Conservation (phyloP, 2,329 filamentous ascomycete species). For the Ophiocordyceps camponoti-leonardi region DNA sequence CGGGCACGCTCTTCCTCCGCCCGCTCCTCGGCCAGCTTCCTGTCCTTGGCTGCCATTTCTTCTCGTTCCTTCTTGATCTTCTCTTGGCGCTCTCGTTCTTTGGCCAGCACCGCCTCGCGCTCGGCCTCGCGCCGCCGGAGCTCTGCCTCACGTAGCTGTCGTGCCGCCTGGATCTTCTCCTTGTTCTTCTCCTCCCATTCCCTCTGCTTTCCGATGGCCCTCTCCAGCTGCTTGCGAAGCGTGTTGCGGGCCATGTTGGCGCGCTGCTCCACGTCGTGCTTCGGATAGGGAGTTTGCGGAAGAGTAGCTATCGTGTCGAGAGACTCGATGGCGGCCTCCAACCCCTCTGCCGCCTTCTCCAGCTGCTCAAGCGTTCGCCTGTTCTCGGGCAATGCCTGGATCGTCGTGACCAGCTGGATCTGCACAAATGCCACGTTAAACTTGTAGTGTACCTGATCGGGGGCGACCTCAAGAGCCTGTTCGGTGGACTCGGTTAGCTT, state of each 20-base stretch:
- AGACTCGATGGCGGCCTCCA: slow-evolving; percentile 70
- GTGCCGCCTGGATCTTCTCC: slow-evolving; percentile 66
- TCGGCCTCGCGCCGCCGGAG: slow-evolving; percentile 62
- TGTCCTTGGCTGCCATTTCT: slow-evolving; percentile 60
- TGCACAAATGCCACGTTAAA: slow-evolving; percentile 98
- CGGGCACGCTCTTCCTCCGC: slow-evolving; percentile 16
- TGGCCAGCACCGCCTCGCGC: slow-evolving; percentile 47
- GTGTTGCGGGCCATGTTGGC: slow-evolving; percentile 97
- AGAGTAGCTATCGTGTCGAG: slow-evolving; percentile 46
- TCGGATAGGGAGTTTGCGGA: slow-evolving; percentile 67
- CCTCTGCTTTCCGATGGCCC: slow-evolving; percentile 65
- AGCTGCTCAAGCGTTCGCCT: slow-evolving; percentile 68
- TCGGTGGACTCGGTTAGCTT: background rate
- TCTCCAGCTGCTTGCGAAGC: slow-evolving; percentile 78
- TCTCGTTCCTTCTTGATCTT: slow-evolving; percentile 78
- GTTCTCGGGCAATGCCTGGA: slow-evolving; percentile 57
- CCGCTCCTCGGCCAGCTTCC: slow-evolving; percentile 51
- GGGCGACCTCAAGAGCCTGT: slow-evolving; percentile 58
- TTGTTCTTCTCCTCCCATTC: slow-evolving; percentile 92
- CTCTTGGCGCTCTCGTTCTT: slow-evolving; percentile 55
- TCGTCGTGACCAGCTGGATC: slow-evolving; percentile 74
- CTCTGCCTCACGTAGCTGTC: slow-evolving; percentile 66
- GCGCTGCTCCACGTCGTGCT: slow-evolving; percentile 79
- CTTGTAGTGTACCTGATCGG: slow-evolving; percentile 77
- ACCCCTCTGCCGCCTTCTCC: slow-evolving; percentile 58